phyloP scores from a whole-genome alignment of 148 eudicot genomes.

The Agrostemma githago region DNA sequence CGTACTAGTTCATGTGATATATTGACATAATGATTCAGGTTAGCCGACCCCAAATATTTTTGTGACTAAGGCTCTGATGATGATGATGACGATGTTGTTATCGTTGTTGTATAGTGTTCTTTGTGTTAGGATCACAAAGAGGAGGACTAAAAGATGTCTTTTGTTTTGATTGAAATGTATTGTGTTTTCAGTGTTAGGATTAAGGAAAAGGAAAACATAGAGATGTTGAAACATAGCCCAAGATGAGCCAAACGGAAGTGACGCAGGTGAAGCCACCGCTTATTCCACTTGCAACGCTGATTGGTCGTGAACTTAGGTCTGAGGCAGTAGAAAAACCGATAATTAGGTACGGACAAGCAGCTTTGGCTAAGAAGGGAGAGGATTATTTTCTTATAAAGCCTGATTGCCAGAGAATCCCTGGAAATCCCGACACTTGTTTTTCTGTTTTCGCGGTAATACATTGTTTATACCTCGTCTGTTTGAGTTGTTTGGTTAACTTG shows the following conservation, averaged over 20 bases:
- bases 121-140: slow-evolving; percentile 30
- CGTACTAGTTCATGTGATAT: no score
- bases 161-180: neutral
- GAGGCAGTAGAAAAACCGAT: slow-evolving; percentile 74
- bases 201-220: slow-evolving; percentile 28
- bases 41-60: no score
- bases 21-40: no score
- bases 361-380: slow-evolving; percentile 93
- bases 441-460: slow-evolving; percentile 78
- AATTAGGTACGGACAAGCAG: slow-evolving; percentile 88
- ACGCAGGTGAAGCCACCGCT: slow-evolving; percentile 46
- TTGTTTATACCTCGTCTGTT: slow-evolving; percentile 1
- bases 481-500: slow-evolving; percentile 12
- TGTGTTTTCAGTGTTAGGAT: neutral
- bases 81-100: neutral
- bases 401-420: slow-evolving; percentile 75
- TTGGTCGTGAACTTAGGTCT: slow-evolving; percentile 81
- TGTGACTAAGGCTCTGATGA: no score
- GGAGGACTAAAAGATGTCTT: slow-evolving; percentile 34
- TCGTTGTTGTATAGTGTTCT: slow-evolving; percentile 11
- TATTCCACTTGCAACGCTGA: slow-evolving; percentile 77
- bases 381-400: slow-evolving; percentile 77
- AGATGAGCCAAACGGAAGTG: slow-evolving; percentile 63
- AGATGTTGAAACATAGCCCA: slow-evolving; percentile 39
- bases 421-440: slow-evolving; percentile 67